These are phyloP conservation scores for Mycena alexandri DNA, from an alignment of 768 basidiomycete genomes.

Conservation along the genomic window DNA sequence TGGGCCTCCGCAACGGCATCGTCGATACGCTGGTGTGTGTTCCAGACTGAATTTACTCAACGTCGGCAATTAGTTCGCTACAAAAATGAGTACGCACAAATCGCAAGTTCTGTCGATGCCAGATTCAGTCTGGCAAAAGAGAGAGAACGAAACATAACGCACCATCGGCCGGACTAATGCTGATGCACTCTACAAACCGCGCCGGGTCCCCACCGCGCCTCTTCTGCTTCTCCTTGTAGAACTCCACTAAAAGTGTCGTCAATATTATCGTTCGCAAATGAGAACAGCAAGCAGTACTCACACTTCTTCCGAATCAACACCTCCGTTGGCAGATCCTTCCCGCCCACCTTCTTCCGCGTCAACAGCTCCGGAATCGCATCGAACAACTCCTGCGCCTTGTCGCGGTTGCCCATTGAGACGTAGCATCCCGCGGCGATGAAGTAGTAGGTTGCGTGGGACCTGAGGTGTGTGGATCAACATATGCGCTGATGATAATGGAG, in stretches of 20 bases:
- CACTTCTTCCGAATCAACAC: constrained; percentile 83
- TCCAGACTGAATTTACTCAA: constrained; percentile 71
- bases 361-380: constrained; percentile 73
- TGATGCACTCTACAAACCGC: constrained; percentile 66
- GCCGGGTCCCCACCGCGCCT: constrained; percentile 65
- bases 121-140: background rate
- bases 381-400: constrained; percentile 70
- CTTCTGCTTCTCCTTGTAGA: constrained; percentile 78
- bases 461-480: constrained; percentile 37
- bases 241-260: constrained; percentile 64
- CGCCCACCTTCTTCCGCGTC: constrained; percentile 67
- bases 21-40: constrained; percentile 74
- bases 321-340: constrained; percentile 81
- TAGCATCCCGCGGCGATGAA: constrained; percentile 85
- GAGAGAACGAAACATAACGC: constrained; percentile 33
- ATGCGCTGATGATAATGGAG: background rate
- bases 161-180: constrained; percentile 81
- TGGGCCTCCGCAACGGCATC: constrained; percentile 67
- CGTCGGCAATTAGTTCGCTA: background rate
- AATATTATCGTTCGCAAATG: no score
- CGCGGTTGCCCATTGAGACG: constrained; percentile 65
- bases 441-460: constrained; percentile 85
- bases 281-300: constrained; percentile 47
- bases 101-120: constrained; percentile 66
- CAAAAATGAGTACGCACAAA: constrained; percentile 62